Conservation (phyloP, 2,329 filamentous ascomycete species). For the Fusarium sp. region DNA sequence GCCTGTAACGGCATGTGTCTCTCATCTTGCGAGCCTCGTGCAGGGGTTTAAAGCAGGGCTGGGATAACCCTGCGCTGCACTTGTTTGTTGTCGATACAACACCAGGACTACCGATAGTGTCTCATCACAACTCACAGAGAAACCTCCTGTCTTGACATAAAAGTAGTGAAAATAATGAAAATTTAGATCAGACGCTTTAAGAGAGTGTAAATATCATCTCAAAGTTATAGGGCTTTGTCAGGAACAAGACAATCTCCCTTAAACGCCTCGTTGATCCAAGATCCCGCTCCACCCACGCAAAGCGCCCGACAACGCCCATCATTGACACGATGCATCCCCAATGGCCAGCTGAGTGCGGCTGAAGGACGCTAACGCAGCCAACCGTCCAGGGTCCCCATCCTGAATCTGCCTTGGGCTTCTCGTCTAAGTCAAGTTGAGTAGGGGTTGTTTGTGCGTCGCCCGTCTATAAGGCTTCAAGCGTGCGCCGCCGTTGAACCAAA, state of each 20-base stretch:
- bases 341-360: constrained; percentile 41
- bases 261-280: constrained; percentile 7
- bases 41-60: constrained; percentile 16
- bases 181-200: not conserved
- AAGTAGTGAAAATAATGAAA: too few species aligned
- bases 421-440: not conserved
- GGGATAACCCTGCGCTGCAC: not conserved
- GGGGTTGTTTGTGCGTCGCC: not conserved
- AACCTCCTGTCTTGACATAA: accelerated
- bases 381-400: constrained; percentile 22
- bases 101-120: not conserved
- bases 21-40: constrained; percentile 1
- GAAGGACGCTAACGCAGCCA: constrained; percentile 43
- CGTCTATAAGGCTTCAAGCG: constrained; percentile 8
- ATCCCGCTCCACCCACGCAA: constrained; percentile 21
- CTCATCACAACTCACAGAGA: not conserved
- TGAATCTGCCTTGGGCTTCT: constrained; percentile 47
- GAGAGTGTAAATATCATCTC: not conserved
- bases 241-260: not conserved
- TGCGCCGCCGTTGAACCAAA: not conserved
- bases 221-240: not conserved
- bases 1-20: constrained; percentile 10
- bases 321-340: constrained; percentile 17
- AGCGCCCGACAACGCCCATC: constrained; percentile 23
- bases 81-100: constrained; percentile 1